Evolutionary conservation across 352 stramenopile species (phyloP).

Genomic region (Phytophthora crassamura): DNA sequence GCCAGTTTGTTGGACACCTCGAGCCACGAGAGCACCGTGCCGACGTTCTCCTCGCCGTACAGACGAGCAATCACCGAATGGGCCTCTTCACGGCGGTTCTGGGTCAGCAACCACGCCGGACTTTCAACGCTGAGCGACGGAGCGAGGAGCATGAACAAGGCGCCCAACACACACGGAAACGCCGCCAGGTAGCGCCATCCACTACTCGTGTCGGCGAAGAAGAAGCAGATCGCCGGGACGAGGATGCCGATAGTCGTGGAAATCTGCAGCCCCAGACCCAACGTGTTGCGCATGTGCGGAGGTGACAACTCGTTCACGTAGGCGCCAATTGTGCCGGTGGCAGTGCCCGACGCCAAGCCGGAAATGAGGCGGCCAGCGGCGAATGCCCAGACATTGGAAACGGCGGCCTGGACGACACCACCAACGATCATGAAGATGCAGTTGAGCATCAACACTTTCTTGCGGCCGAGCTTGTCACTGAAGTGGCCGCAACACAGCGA

Average conservation of each 20-base stretch:
- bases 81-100: conserved; percentile 30
- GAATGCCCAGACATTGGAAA: conserved; percentile 22
- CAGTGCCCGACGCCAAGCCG: conserved; percentile 15
- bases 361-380: conserved; percentile 16
- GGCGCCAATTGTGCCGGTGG: conserved; percentile 14
- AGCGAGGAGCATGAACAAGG: conserved; percentile 27
- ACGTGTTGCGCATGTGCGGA: too few species aligned
- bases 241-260: too few species aligned
- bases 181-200: conserved; percentile 39
- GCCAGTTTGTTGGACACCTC: conserved; percentile 22
- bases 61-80: conserved; percentile 25
- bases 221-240: too few species aligned
- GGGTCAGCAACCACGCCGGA: conserved; percentile 28
- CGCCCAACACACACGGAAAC: conserved; percentile 32
- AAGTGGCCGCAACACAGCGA: conserved; percentile 28
- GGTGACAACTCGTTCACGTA: conserved; percentile 22
- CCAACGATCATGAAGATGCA: conserved; percentile 46
- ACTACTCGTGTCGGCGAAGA: too few species aligned
- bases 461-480: conserved; percentile 25
- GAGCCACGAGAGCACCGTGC: conserved; percentile 20
- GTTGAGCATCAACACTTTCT: conserved; percentile 24
- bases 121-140: conserved; percentile 26
- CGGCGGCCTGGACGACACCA: conserved; percentile 25
- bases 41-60: conserved; percentile 30
- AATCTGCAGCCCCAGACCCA: too few species aligned